These are phyloP conservation scores for Caryopteris hybrid DNA, from an alignment of 305 asterid genomes.

Conservation along the genomic window DNA sequence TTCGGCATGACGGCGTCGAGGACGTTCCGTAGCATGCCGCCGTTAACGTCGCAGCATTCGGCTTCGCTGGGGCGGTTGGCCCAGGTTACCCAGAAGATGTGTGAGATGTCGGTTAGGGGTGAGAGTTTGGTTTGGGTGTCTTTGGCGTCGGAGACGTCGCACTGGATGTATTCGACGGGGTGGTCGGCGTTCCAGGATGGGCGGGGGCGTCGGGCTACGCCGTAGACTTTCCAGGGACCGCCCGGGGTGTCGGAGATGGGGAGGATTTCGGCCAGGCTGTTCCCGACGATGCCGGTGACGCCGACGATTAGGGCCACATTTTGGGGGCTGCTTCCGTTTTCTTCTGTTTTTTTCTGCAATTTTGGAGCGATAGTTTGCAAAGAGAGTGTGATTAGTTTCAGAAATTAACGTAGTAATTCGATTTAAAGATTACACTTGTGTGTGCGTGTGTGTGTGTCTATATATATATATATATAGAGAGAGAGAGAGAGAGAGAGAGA, in stretches of 20 bases:
- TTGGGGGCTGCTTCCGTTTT: conserved; percentile 28
- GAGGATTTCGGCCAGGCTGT: conserved; percentile 64
- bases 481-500: too few relatives aligned
- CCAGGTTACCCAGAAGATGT: conserved; percentile 60
- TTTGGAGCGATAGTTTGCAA: neutral
- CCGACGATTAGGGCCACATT: conserved; percentile 58
- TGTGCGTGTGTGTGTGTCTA: too few relatives aligned
- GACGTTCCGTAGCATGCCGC: conserved; percentile 42
- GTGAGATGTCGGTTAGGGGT: conserved; percentile 44
- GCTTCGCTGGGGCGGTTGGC: conserved; percentile 46
- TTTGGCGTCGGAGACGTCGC: conserved; percentile 34
- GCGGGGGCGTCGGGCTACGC: conserved; percentile 60
- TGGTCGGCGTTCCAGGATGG: conserved; percentile 56
- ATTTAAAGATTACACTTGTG: too few relatives aligned
- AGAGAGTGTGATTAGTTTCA: neutral
- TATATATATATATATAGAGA: too few relatives aligned
- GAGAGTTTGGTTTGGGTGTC: conserved; percentile 44
- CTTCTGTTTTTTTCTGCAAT: conserved; percentile 33
- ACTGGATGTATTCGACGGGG: conserved; percentile 52
- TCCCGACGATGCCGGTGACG: conserved; percentile 71
- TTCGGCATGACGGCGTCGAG: conserved; percentile 41
- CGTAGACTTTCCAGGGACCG: conserved; percentile 77
- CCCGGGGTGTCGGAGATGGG: conserved; percentile 67
- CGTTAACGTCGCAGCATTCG: conserved; percentile 46
- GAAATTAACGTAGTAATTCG: too few relatives aligned